Base-by-base conservation (phyloP, 768 basidiomycete species). In the Tulasnella sp. region DNA sequence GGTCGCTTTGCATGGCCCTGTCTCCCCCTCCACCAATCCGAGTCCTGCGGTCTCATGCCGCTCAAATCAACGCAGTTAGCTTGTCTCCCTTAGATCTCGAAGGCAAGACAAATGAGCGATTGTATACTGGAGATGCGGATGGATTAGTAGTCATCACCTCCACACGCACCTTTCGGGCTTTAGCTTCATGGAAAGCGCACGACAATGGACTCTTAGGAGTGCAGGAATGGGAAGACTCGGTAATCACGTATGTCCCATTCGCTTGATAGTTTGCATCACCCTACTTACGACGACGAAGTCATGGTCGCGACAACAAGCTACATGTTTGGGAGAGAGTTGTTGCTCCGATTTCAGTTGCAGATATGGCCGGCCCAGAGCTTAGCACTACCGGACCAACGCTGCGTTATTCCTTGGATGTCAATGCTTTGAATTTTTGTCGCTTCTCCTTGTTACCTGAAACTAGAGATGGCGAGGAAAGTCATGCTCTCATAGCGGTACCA, bases 371-470 rank as follows among this genome's bases (percentile, higher is more conserved):
- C 0, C 81, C 88, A 51, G 85, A 88, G 1, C 57, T 61, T 2
- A 87, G 86, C 39, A 83, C 88, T 9, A 85, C 88, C 0, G 84
- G 84, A 0, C 92, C 93, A 4, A 79, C 82, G 9, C 83, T 93
- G 4, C 82, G 84, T 15, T 92, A 91, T 81, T 92, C 92, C 0
- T 85, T 99, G 83, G 93, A 95, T 81, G 91, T 96, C 79, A 99
- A 99, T 82, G 91, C 97, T 1, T 87, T 99, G 77, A 98, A 97
- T 82, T 98, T 92, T 83, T 99, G 97, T 84, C 90, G 92, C 2
- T 96, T 98, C 84, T 92, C 93, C 9, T 85, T 98, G 3, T 82
- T 92, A 48, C 83, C 81, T 80, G 80, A 23, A 51, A 73, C 55
- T 35, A 81, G 51, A 42, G 75, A 79, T 81, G 81, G 20, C 70